Evolutionary conservation across 257 asterid genomes (phyloP).

Genomic region (Solanum acaule): DNA sequence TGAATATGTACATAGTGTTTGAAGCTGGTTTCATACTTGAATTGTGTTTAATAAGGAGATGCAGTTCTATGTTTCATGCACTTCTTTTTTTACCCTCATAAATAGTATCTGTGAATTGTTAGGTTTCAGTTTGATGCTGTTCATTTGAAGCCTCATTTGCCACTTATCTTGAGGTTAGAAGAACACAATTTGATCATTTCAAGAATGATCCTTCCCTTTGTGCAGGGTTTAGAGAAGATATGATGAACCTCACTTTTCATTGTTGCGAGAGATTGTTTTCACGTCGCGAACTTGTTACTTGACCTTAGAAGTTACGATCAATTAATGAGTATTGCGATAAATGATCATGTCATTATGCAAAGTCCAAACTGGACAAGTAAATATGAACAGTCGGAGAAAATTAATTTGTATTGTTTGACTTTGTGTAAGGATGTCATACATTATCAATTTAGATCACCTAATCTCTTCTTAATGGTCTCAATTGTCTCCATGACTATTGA

Average conservation of each 20-base stretch:
- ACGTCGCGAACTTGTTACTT: background rate
- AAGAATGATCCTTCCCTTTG: background rate
- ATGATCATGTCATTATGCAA: background rate
- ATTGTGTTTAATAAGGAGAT: background rate
- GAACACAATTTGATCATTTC: background rate
- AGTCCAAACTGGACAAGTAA: fast-evolving
- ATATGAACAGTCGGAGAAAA: background rate
- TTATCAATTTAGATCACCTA: background rate
- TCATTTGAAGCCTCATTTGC: background rate
- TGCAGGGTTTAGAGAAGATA: background rate
- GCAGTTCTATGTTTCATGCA: background rate
- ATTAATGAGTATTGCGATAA: background rate
- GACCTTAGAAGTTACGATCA: background rate
- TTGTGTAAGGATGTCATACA: background rate
- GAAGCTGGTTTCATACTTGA: background rate
- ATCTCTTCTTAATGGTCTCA: background rate
- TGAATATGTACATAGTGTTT: background rate
- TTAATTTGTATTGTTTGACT: background rate
- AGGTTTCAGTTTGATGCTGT: background rate
- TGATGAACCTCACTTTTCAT: background rate
- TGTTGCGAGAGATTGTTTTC: background rate
- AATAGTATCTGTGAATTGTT: background rate
- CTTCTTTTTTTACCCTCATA: background rate
- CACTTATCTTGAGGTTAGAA: background rate
- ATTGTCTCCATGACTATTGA: background rate